Conservation (phyloP, 2,329 filamentous ascomycete genomes). For the Plenodomus lindquistii region DNA sequence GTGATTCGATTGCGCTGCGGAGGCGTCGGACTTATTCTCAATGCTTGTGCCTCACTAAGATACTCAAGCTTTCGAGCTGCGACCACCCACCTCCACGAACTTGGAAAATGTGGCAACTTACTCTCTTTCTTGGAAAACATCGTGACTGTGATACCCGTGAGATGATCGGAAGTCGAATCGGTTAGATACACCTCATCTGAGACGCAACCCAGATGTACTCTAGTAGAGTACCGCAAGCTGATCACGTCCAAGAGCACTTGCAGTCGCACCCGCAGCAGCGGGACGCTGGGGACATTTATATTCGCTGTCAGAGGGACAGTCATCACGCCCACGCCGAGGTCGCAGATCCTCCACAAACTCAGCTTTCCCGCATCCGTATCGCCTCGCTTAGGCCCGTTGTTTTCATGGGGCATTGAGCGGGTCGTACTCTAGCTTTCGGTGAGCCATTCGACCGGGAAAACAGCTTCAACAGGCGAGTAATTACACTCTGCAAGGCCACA, state of each 20-base stretch:
- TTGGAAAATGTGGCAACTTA: conserved; percentile 20
- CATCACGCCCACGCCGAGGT: neutral
- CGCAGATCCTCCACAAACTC: neutral
- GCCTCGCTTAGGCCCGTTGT: neutral
- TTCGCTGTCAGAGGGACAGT: neutral
- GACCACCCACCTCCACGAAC: neutral
- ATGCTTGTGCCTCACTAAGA: neutral
- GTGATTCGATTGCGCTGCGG: neutral
- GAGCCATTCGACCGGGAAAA: too few relatives aligned
- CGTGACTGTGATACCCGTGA: conserved; percentile 1
- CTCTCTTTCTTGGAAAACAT: conserved; percentile 42
- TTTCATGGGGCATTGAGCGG: neutral
- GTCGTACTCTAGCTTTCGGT: neutral
- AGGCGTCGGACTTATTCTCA: neutral
- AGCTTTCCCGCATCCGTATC: neutral
- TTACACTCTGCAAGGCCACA: too few relatives aligned
- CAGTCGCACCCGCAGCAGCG: conserved; percentile 4
- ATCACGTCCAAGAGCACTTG: conserved; percentile 8
- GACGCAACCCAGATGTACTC: neutral
- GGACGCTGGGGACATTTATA: conserved; percentile 3
- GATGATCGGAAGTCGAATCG: neutral
- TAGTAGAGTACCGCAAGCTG: conserved; percentile 1
- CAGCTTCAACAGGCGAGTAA: too few relatives aligned
- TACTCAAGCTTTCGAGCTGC: neutral
- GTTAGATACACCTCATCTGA: conserved; percentile 1